Base-by-base conservation (phyloP, 495 filamentous ascomycete genomes). In the Sphaerosporella brunnea region DNA sequence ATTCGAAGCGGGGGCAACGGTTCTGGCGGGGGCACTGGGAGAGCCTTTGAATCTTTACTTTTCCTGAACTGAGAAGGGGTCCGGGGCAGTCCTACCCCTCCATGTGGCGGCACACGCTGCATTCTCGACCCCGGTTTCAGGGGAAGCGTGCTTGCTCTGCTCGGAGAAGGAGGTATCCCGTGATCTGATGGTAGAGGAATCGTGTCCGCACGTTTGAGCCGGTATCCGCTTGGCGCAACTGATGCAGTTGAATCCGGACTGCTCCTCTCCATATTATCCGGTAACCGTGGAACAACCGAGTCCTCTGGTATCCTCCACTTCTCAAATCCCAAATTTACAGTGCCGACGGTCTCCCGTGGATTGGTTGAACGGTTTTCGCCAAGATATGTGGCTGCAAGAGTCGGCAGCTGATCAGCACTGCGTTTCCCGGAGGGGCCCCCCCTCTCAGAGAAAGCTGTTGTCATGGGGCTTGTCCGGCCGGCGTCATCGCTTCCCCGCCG, bases 341-440 rank as follows among this genome's bases (percentile, higher is more conserved):
- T n/a, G n/a, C n/a, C n/a, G n/a, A n/a, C n/a, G n/a, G n/a, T n/a
- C n/a, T n/a, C n/a, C n/a, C n/a, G n/a, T n/a, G n/a, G n/a, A n/a
- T n/a, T n/a, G n/a, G n/a, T n/a, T n/a, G 36, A 39, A 16, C 20
- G 36, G 5, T 16, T 16, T 15, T 16, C 36, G 36, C 36, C 20
- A 5, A 13, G 13, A 13, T 4, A 18, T 37, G 35, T 11, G 35
- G 35, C 28, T 13, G 28, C 28, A 32, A 32, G 7, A 32, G 28
- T 32, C 20, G 19, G 24, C 24, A 62, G 15, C 55, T 49, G 41
- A 53, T 53, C 36, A n/a, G 36, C 11, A 18, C 36, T 41, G 23
- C 39, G 4, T 23, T 44, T 34, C 63, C 60, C 40, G 46, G 58
- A 47, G 51, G 57, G 49, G 53, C n/a, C n/a, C n/a, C n/a, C n/a